Evolutionary conservation across 2,329 filamentous ascomycete genomes (phyloP), one percentile per base, ranked within the genome.

Genomic region (Beauveria medogensis): DNA sequence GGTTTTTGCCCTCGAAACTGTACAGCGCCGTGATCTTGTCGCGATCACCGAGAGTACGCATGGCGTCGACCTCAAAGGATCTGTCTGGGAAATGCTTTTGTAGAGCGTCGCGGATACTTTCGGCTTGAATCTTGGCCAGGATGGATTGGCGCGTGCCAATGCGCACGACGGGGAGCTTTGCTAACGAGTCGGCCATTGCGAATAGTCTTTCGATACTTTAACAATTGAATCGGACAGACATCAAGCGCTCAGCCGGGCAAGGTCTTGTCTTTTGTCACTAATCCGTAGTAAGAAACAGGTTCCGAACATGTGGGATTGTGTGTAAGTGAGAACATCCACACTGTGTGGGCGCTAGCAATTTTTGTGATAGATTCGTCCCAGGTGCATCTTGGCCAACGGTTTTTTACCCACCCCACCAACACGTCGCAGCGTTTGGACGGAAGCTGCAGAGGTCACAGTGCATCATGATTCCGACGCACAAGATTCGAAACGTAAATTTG

Each of bases 1-100:
- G 78, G 57, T 90, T 91, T 79, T 99, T 97, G 62, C 91, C 90
- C 63, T 89, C 90, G 72, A 97, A 89, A 67, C 91, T 90, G 72
- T 94, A 91, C 60, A 99, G 82, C 4, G 93, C 89, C 43, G 92
- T 97, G 61, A 84, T 83, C 75, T 96, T 93, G 79, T 97, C 92
- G 75, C 89, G 88, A 77, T 99, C 94, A 64, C 92, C 94, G 50
- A 88, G 84, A 9, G 92, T 91, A 66, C 88, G 86, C 78, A 94
- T 89, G 64, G 90, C 87, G 69, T 89, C 85, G 64, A 96, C 87
- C 67, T 88, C 83, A 74, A 92, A 96, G 48, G 82, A 78, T 69
- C 86, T 74, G 57, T 84, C 77, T 2, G 92, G 92, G 73, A 87
- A 86, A 59, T 83, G 80, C 60, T 82, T 75, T 67, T 86, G 79